phyloP scores from a whole-genome alignment of 2,329 filamentous ascomycete genomes.

The Capronia coronata region DNA sequence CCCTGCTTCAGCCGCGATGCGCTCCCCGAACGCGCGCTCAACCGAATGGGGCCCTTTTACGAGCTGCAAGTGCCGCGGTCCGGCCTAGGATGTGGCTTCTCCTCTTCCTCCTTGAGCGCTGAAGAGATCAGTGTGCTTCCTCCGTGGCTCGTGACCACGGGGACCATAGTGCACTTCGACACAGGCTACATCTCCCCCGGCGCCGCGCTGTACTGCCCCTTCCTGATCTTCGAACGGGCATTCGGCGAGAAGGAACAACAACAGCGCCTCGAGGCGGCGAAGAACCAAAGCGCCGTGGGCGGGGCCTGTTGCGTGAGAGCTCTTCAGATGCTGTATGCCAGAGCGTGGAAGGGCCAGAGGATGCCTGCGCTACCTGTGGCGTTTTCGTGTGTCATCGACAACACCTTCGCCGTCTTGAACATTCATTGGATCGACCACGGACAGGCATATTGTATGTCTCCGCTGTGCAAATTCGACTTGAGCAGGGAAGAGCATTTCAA shows the following conservation, averaged over 20 bases:
- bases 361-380: constrained; percentile 19
- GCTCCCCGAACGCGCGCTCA: constrained; percentile 22
- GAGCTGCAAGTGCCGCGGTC: constrained; percentile 25
- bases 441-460: constrained; percentile 28
- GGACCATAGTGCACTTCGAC: constrained; percentile 26
- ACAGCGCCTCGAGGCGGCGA: constrained; percentile 22
- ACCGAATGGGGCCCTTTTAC: constrained; percentile 17
- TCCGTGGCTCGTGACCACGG: constrained; percentile 21
- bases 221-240: constrained; percentile 24
- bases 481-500: constrained; percentile 25
- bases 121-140: constrained; percentile 22
- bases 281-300: constrained; percentile 28
- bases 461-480: constrained; percentile 27
- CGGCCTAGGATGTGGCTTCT: constrained; percentile 26
- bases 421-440: constrained; percentile 28
- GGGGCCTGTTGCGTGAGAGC: constrained; percentile 27
- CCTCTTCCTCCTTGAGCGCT: constrained; percentile 13
- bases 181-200: constrained; percentile 26
- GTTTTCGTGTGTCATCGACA: constrained; percentile 27
- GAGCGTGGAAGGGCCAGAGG: constrained; percentile 18
- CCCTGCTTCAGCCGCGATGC: constrained; percentile 25
- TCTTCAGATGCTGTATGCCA: constrained; percentile 24
- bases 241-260: constrained; percentile 21
- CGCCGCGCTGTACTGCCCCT: constrained; percentile 24
- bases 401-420: constrained; percentile 26